Base-by-base conservation (phyloP, 805 yeast genomes). In the Nakazawaea wyomingensis region DNA sequence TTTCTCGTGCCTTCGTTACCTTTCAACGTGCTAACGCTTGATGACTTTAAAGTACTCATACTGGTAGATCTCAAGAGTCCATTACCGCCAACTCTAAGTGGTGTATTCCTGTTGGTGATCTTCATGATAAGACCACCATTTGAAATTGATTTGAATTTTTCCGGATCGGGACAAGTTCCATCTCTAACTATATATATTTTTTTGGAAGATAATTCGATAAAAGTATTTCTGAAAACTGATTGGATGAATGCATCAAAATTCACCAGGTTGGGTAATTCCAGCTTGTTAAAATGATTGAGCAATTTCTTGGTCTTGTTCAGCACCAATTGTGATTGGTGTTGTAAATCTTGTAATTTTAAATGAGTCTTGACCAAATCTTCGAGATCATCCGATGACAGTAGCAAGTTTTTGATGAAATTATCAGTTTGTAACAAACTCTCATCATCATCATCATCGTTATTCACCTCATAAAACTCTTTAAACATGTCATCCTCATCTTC, bases 341-440 rank as follows among this genome's bases (percentile, higher is more conserved):
- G 74, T 21, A 71, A 48, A 45, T 71, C 76, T 44, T 59, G 61
- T 33, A 71, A 55, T 2, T 72, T 65, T 30, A 70, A 62, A 48
- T 66, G 65, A 27, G 72, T 61, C 1, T 64, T 61, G 22, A 71
- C 68, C 52, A 70, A 69, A 24, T 71, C 66, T 45, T 41, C 45
- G 22, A 46, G 30, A 19, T 37, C 47, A 27, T 41, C 46, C 9
- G 44, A 35, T 7, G 43, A 43, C 26, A 50, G 52, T 24, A 69
- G 45, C 9, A 68, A 47, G 54, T 73, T 67, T 52, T 72, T 72
- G 39, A 79, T 65, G 55, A 80, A 77, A 19, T 80, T 78, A 46
- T 76, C 82, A 4, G 83, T 71, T 28, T 80, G 84, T 50, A 79
- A 71, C 41, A 77, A 82, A 2, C 73, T 63, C 45, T 76, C 74